Evolutionary conservation across 2,329 filamentous ascomycete genomes (phyloP).

Genomic region (Clonostachys rosea): DNA sequence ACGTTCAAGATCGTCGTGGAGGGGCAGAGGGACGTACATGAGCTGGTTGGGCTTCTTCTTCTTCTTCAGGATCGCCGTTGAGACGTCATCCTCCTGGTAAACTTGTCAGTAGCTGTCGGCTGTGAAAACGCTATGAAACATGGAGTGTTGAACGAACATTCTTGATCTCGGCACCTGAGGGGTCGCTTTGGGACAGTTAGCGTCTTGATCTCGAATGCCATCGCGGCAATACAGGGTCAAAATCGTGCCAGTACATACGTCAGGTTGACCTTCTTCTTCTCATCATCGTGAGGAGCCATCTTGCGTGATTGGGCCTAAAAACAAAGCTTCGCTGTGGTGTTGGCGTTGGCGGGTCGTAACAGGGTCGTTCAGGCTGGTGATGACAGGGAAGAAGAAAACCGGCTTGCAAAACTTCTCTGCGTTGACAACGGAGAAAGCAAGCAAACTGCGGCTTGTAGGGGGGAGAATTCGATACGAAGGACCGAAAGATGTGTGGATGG

Average conservation of each 20-base stretch:
- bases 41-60: slow-evolving; percentile 99
- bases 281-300: slow-evolving; percentile 66
- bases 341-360: not conserved
- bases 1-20: slow-evolving; percentile 1
- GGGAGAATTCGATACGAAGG: slow-evolving; percentile 5
- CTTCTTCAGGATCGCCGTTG: slow-evolving; percentile 98
- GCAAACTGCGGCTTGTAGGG: slow-evolving; percentile 5
- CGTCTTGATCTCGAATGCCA: too few species aligned
- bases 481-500: slow-evolving; percentile 2
- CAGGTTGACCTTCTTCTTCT: slow-evolving; percentile 81
- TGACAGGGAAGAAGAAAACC: not conserved
- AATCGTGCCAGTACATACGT: slow-evolving; percentile 49
- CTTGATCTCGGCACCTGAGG: slow-evolving; percentile 83
- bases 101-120: slow-evolving; percentile 18
- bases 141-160: slow-evolving; percentile 52
- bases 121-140: slow-evolving; percentile 2
- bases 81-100: slow-evolving; percentile 75
- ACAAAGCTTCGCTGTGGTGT: too few species aligned
- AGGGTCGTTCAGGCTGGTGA: slow-evolving; percentile 1
- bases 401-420: not conserved
- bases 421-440: slow-evolving; percentile 5
- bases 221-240: not conserved
- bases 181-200: slow-evolving; percentile 55
- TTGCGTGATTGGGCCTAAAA: slow-evolving; percentile 29
- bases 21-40: slow-evolving; percentile 60